phyloP scores from a whole-genome alignment of 2,329 filamentous ascomycete genomes.

The Alternaria brassicae region DNA sequence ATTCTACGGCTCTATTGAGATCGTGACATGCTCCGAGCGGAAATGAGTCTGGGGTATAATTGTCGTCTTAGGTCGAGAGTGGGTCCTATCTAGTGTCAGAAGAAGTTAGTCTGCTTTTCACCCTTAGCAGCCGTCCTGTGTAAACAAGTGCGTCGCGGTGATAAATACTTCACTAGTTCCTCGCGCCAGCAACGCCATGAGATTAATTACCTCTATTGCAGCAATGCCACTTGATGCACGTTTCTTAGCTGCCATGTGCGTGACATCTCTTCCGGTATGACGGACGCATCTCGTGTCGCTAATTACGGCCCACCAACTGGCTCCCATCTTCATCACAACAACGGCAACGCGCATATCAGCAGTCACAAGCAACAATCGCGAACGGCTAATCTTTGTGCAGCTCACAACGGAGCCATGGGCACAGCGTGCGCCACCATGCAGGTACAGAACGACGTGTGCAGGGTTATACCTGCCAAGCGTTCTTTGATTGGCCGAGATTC shows the following conservation, averaged over 20 bases:
- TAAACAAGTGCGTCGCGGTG: conserved; percentile 17
- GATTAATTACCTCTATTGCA: background rate
- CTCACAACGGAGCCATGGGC: conserved; percentile 25
- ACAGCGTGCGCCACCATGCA: conserved; percentile 26
- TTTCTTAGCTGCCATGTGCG: background rate
- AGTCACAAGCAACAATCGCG: conserved; percentile 17
- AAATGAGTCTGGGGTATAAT: conserved; percentile 44
- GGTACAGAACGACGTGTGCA: conserved; percentile 29
- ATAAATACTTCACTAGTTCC: conserved; percentile 11
- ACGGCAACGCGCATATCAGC: conserved; percentile 14
- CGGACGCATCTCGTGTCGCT: conserved; percentile 2
- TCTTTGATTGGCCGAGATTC: conserved; percentile 25
- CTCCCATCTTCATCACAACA: conserved; percentile 7
- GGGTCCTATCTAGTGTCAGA: conserved; percentile 2
- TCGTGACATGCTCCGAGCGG: conserved; percentile 35
- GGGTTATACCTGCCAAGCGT: conserved; percentile 11
- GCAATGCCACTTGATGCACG: background rate
- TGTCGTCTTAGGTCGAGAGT: conserved; percentile 11
- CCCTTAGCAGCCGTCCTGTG: conserved; percentile 13
- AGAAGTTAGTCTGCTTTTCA: conserved; percentile 7
- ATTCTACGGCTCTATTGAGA: conserved; percentile 29
- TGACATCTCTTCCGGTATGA: background rate
- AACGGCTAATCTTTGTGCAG: conserved; percentile 29
- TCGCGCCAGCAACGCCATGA: conserved; percentile 4
- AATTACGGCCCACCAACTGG: background rate